Evolutionary conservation across 2,329 filamentous ascomycete genomes (phyloP).

Genomic region (Hypoxylon sp.): DNA sequence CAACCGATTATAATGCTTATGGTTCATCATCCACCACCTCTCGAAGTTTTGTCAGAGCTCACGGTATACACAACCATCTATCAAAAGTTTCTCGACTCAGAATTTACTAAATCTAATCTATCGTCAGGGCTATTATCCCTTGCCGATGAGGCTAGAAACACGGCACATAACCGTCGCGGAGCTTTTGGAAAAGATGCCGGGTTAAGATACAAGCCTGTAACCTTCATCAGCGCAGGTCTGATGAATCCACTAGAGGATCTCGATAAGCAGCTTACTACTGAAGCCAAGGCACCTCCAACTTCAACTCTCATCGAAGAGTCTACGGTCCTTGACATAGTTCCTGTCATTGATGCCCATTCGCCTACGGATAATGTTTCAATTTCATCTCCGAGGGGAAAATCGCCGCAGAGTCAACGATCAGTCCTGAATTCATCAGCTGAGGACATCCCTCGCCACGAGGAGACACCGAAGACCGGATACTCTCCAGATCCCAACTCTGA

Average conservation of each 20-base stretch:
- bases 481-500: slow-evolving; percentile 34
- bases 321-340: neutral
- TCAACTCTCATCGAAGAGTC: neutral
- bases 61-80: slow-evolving; percentile 43
- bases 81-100: too few relatives aligned
- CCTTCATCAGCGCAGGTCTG: slow-evolving; percentile 62
- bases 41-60: slow-evolving; percentile 23
- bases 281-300: slow-evolving; percentile 6
- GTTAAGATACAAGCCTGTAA: slow-evolving; percentile 59
- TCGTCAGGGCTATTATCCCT: slow-evolving; percentile 50
- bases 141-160: slow-evolving; percentile 61
- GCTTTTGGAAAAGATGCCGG: slow-evolving; percentile 51
- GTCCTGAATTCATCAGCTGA: slow-evolving; percentile 3
- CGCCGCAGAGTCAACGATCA: neutral
- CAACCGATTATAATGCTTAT: slow-evolving; percentile 20
- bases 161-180: slow-evolving; percentile 55
- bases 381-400: neutral
- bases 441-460: slow-evolving; percentile 42
- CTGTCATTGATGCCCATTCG: neutral
- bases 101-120: slow-evolving; percentile 12
- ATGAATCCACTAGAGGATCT: slow-evolving; percentile 59
- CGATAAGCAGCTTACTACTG: slow-evolving; percentile 37
- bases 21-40: slow-evolving; percentile 17
- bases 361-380: neutral
- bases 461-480: slow-evolving; percentile 14